Evolutionary conservation across 2,329 filamentous ascomycete species (phyloP).

Genomic region (Fusarium xyrophilum): DNA sequence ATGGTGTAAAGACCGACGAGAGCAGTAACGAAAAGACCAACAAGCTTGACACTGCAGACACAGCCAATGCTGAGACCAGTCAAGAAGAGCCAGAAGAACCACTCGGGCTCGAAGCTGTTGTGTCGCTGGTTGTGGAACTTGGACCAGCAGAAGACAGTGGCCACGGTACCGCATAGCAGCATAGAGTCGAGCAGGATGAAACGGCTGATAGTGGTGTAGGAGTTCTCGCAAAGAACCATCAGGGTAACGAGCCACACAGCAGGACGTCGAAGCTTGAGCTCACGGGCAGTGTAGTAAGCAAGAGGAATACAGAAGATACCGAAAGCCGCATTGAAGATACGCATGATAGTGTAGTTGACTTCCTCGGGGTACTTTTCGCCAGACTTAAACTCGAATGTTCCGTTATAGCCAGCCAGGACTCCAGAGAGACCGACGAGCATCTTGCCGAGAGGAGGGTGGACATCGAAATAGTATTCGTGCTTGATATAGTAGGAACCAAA

Average conservation of each 20-base stretch:
- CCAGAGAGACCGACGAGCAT: constrained; percentile 97
- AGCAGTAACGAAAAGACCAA: constrained; percentile 93
- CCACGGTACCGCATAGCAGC: constrained; percentile 98
- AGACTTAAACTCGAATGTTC: constrained; percentile 99
- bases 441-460: constrained; percentile 95
- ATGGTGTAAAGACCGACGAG: constrained; percentile 94
- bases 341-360: constrained; percentile 98
- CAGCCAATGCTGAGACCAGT: constrained; percentile 96
- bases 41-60: constrained; percentile 98
- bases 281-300: constrained; percentile 93
- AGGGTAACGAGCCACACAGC: constrained; percentile 94
- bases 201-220: constrained; percentile 97
- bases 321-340: constrained; percentile 94
- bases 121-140: constrained; percentile 91
- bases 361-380: constrained; percentile 94
- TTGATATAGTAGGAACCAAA: constrained; percentile 99
- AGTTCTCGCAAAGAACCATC: constrained; percentile 99
- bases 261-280: constrained; percentile 83
- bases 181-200: constrained; percentile 99
- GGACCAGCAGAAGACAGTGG: constrained; percentile 95
- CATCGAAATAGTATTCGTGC: constrained; percentile 95
- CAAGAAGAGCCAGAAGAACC: constrained; percentile 94
- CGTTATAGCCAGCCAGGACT: constrained; percentile 97
- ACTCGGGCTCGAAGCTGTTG: constrained; percentile 86
- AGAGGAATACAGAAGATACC: constrained; percentile 91